Conservation (phyloP, 1,284 basidiomycete genomes). For the Ganoderma lingzhi region DNA sequence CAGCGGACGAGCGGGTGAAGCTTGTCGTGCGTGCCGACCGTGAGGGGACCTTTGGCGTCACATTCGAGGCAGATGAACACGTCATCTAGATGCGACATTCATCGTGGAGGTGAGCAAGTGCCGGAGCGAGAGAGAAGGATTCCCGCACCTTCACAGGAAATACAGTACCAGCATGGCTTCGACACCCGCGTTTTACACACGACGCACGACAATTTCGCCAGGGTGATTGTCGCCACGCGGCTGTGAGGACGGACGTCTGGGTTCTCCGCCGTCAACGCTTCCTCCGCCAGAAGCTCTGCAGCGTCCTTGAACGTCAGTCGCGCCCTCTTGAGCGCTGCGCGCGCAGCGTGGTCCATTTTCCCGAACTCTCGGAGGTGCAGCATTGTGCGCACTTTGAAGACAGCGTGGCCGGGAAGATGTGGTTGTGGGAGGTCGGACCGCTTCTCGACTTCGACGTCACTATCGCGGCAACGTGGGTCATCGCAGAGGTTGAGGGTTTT, state of each 20-base stretch:
- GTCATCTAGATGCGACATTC: conserved; percentile 1
- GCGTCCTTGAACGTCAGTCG: conserved; percentile 15
- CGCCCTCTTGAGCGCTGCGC: conserved; percentile 17
- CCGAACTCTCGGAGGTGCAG: conserved; percentile 20
- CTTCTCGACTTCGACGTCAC: conserved; percentile 13
- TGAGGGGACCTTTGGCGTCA: conserved; percentile 19
- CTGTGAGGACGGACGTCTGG: not conserved
- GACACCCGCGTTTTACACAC: conserved; percentile 23
- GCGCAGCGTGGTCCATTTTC: conserved; percentile 12
- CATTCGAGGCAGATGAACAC: conserved; percentile 30
- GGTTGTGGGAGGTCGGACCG: conserved; percentile 13
- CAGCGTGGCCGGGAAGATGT: conserved; percentile 15
- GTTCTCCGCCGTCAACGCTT: not conserved
- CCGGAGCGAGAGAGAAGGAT: not conserved
- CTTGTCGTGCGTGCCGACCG: conserved; percentile 15
- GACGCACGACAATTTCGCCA: conserved; percentile 16
- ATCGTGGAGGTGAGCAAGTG: not conserved
- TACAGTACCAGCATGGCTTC: conserved; percentile 40
- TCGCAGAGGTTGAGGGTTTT: conserved; percentile 21
- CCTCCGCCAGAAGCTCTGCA: conserved; percentile 5
- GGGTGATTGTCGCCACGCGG: conserved; percentile 7
- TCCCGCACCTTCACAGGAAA: conserved; percentile 31
- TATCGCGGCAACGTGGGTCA: conserved; percentile 17
- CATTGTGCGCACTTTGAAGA: conserved; percentile 23
- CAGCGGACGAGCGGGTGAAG: conserved; percentile 34